Evolutionary conservation across 768 basidiomycete species (phyloP).

Genomic region (Collybia sordida): DNA sequence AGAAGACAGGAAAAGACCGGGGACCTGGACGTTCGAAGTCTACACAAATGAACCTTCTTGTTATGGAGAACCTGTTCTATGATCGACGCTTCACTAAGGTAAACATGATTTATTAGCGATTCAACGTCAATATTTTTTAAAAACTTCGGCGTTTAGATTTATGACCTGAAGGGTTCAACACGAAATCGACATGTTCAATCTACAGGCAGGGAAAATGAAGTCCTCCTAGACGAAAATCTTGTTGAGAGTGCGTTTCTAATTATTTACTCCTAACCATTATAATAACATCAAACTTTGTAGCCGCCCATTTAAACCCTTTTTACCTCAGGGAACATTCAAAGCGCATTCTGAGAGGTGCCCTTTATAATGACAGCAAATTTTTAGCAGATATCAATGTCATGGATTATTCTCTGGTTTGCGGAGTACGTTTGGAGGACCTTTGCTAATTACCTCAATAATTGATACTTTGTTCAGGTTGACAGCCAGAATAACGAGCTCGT

Average conservation of each 20-base stretch:
- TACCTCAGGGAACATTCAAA: slow-evolving; percentile 97
- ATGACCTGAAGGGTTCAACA: slow-evolving; percentile 95
- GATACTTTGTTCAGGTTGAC: slow-evolving; percentile 66
- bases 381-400: slow-evolving; percentile 92
- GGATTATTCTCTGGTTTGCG: slow-evolving; percentile 97
- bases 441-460: neutral
- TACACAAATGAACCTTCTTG: slow-evolving; percentile 91
- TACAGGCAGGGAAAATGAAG: slow-evolving; percentile 89
- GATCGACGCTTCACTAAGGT: slow-evolving; percentile 89
- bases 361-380: slow-evolving; percentile 96
- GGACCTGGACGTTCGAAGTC: slow-evolving; percentile 67
- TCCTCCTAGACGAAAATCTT: slow-evolving; percentile 94
- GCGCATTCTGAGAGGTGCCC: slow-evolving; percentile 83
- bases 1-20: slow-evolving; percentile 73
- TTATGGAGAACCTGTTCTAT: slow-evolving; percentile 98
- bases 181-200: slow-evolving; percentile 91
- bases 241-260: slow-evolving; percentile 66
- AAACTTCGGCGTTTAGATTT: slow-evolving; percentile 56
- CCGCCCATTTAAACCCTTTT: slow-evolving; percentile 83
- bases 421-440: slow-evolving; percentile 34
- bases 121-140: neutral
- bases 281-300: slow-evolving; percentile 35
- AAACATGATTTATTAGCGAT: slow-evolving; percentile 3
- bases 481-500: slow-evolving; percentile 86
- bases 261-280: slow-evolving; percentile 1